Base-by-base conservation (phyloP, 495 filamentous ascomycete genomes). In the Xylaria venustula region DNA sequence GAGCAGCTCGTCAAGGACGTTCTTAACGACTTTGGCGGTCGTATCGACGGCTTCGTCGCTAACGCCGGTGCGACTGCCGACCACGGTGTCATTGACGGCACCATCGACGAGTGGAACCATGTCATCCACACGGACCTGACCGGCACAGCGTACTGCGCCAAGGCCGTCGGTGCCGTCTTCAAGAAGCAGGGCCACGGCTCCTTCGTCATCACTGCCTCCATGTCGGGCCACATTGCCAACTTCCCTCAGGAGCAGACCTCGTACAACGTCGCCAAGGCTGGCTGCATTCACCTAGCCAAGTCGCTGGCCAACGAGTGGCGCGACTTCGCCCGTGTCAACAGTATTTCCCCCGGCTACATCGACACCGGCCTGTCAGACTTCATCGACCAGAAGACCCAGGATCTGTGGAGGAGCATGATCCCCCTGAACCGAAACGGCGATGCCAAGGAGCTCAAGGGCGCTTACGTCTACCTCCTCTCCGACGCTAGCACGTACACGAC, bases 401-500 rank as follows among this genome's bases (percentile, higher is more conserved):
- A 88, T 58, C 70, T 91, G 51, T 92, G 90, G 90, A 79, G 80
- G 65, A 78, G 74, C 60, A 92, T 91, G 89, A 91, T 91, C 48
- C 89, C 90, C 3, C 81, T 92, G 79, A 87, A 86, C 20, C 82
- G 90, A 17, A 79, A 89, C 48, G 90, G 89, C 32, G 75, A 88
- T 25, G 88, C 89, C 0, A 90, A 91, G 81, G 90, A 93, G 82
- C 71, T 93, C 37, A 93, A 93, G 84, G 90, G 87, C 5, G 88
- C 88, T 5, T 93, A 92, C 71, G 86, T 92, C 7, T 93, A 92
- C 70, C 71, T 93, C 62, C 79, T 80, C 60, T 86, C 81, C 64
- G 88, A 93, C 74, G 90, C 90, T 7, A 86, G 85, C 71, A 76
- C 72, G 2, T 82, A 81, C 51, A 82, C 77, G 17, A 82, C 79